Conservation (phyloP, 441 rosid genomes). For the Euphorbia celastroides region DNA sequence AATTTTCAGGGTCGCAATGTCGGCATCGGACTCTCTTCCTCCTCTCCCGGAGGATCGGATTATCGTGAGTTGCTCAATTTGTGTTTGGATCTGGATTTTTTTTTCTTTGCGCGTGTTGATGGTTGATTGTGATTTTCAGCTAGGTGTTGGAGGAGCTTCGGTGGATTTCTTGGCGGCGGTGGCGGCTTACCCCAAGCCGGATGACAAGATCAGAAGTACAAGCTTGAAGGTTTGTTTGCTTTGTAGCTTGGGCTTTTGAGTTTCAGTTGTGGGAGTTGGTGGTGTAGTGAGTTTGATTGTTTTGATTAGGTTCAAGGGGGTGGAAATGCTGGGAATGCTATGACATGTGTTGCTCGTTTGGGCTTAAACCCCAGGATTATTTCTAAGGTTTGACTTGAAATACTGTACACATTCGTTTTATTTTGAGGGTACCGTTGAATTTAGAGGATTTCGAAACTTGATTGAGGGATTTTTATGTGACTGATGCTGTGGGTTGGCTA, state of each 20-base stretch:
- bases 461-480: not conserved
- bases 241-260: not conserved
- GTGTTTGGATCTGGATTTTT: not conserved
- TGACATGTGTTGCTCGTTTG: conserved; percentile 66
- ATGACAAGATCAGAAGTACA: conserved; percentile 74
- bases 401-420: not conserved
- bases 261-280: not conserved
- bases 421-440: not conserved
- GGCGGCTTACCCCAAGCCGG: conserved; percentile 66
- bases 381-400: conserved; percentile 44
- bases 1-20: conserved; percentile 38
- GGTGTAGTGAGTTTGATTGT: not conserved
- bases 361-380: conserved; percentile 64
- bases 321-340: conserved; percentile 73
- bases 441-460: not conserved
- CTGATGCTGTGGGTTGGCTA: not conserved
- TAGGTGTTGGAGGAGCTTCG: conserved; percentile 51
- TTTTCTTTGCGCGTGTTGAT: not conserved
- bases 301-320: conserved; percentile 64
- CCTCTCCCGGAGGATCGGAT: conserved; percentile 23
- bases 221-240: conserved; percentile 42
- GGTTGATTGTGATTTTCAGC: conserved; percentile 25
- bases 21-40: conserved; percentile 39
- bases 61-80: conserved; percentile 36
- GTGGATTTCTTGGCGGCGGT: conserved; percentile 72